Conservation (phyloP, 805 yeast species). For the Crinitomyces ghanaensis region DNA sequence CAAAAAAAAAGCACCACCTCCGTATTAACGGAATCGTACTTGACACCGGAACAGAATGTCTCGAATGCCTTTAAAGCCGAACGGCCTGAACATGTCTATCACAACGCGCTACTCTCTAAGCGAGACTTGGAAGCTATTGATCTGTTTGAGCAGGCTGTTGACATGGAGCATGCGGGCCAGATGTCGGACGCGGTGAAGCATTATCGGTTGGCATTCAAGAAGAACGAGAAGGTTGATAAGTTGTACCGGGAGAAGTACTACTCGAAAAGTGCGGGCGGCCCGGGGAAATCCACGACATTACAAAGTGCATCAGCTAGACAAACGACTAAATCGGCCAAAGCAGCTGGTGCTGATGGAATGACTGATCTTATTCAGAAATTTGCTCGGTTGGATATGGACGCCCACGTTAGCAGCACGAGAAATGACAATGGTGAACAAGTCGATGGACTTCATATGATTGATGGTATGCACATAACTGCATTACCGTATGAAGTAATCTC, state of each 20-base stretch:
- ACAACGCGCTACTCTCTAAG: constrained; percentile 8
- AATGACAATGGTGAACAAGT: no score
- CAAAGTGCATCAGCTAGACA: constrained; percentile 10
- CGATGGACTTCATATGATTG: no score
- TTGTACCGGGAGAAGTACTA: constrained; percentile 42
- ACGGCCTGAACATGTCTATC: constrained; percentile 11
- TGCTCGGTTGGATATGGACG: constrained; percentile 6
- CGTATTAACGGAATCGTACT: background rate
- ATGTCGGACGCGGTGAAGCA: constrained; percentile 71
- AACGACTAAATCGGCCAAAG: constrained; percentile 7
- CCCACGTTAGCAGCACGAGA: no score
- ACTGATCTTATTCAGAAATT: constrained; percentile 5
- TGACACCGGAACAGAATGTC: background rate
- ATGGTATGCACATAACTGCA: no score
- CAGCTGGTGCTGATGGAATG: constrained; percentile 2
- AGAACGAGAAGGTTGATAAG: constrained; percentile 50
- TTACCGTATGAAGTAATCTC: constrained; percentile 22
- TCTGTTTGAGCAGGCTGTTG: constrained; percentile 58
- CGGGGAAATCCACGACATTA: constrained; percentile 7
- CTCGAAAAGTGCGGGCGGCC: no score
- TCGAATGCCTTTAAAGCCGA: constrained; percentile 9
- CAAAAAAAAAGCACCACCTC: background rate
- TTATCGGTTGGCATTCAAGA: constrained; percentile 61
- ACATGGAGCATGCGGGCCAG: constrained; percentile 59
- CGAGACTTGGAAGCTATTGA: constrained; percentile 39